Base-by-base conservation (phyloP, 257 asterid species). In the Craterostigma plantagineum region DNA sequence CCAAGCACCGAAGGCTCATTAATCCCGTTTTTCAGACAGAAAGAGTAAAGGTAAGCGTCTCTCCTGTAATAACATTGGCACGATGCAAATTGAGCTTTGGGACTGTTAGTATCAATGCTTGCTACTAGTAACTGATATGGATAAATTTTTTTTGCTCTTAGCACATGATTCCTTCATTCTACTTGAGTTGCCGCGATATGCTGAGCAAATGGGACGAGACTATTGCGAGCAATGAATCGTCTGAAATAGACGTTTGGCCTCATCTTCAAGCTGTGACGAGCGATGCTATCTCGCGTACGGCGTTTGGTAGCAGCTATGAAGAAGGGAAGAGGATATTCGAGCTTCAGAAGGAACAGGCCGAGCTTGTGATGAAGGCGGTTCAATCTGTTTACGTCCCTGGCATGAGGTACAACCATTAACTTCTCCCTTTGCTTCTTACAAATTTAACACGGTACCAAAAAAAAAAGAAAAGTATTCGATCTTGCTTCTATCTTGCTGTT, bases 201-300 rank as follows among this genome's bases (percentile, higher is more conserved):
- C 38, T 72, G 62, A 73, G 58, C 34, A 66, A 75, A 63, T 76
- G 84, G 81, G 72, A 71, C 4, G 48, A 58, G 23, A 38, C 64
- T n/a, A 40, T 38, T 5, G 16, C 49, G 0, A 38, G 55, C 2
- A 59, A 51, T 14, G 72, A 61, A 8, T 60, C 64, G 0, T 18
- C n/a, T 9, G 93, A 76, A 33, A 4, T 76, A 42, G 84, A 79
- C 11, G 73, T 79, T 35, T 68, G 65, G 72, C 77, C 84, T 44
- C 42, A 57, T 61, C 60, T 79, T 36, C 61, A 70, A 53, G 55
- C 63, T n/a, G 15, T 79, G 18, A 65, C 93, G 0, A 43, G 78
- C 1, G 75, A 79, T 47, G 86, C 69, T 1, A 67, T 79, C 46
- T 75, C 86, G 0, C 66, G 79, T 9, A 62, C 78, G n/a, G 77